Conservation (phyloP, 441 rosid species). For the Aleurites moluccanus region DNA sequence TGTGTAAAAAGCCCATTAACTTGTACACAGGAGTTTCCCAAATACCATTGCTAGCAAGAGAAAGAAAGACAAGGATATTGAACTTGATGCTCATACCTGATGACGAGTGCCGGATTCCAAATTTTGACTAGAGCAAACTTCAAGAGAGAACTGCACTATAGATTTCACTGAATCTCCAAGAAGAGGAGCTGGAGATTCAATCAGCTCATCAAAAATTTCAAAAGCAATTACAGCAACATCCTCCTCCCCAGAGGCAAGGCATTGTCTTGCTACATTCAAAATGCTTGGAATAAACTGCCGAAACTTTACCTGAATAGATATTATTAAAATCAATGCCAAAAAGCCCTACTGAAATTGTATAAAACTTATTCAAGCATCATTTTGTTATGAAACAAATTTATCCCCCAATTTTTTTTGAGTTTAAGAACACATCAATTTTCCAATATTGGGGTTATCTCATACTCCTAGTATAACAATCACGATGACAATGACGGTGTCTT, state of each 20-base stretch:
- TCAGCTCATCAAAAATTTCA: conserved; percentile 98
- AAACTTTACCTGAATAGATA: conserved; percentile 76
- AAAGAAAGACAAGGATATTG: conserved; percentile 18
- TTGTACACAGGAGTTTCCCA: conserved; percentile 3
- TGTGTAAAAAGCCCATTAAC: not conserved
- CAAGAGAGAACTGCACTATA: conserved; percentile 95
- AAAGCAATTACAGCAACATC: conserved; percentile 98
- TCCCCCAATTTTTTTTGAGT: not conserved
- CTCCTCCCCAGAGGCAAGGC: conserved; percentile 93
- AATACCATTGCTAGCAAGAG: not conserved
- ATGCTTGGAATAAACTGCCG: conserved; percentile 98
- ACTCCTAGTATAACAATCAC: not conserved
- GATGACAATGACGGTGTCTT: too few species aligned
- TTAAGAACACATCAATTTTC: not conserved
- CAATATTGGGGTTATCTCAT: not conserved
- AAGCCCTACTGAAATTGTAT: not conserved
- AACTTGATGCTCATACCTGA: conserved; percentile 60
- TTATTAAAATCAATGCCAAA: not conserved
- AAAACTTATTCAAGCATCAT: not conserved
- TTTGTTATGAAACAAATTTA: not conserved
- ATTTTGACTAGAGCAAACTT: conserved; percentile 89
- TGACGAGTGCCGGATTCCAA: conserved; percentile 90
- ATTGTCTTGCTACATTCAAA: conserved; percentile 90
- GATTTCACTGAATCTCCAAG: conserved; percentile 98
- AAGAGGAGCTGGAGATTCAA: conserved; percentile 99